A percentile compares a stretch with the other conserved stretches of the same genome.
phyloP scores from a whole-genome alignment of 768 basidiomycete genomes.

The Clitopilus passeckerianus region DNA sequence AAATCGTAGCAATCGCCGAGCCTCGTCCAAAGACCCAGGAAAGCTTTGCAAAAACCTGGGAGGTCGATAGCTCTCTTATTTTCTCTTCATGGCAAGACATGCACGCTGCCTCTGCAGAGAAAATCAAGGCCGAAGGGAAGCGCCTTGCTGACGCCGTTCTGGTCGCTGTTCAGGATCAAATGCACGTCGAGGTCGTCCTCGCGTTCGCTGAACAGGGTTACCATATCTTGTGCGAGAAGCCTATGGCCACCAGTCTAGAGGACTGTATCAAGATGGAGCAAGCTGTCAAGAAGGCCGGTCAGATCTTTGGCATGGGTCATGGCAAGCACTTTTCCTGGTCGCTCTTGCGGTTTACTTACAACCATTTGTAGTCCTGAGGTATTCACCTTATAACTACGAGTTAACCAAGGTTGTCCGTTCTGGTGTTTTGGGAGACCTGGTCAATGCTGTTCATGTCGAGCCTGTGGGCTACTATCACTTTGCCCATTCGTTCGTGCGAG shows the following conservation, averaged over 20 bases:
- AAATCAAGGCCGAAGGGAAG: slow-evolving; percentile 56
- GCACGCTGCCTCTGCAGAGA: slow-evolving; percentile 60
- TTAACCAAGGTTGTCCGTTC: slow-evolving; percentile 68
- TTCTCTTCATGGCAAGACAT: slow-evolving; percentile 74
- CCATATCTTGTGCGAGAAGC: slow-evolving; percentile 90
- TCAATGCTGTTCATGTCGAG: slow-evolving; percentile 83
- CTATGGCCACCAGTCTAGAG: slow-evolving; percentile 73
- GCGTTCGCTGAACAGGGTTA: slow-evolving; percentile 82
- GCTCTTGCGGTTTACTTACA: background rate
- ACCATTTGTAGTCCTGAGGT: slow-evolving; percentile 62
- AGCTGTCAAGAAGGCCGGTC: slow-evolving; percentile 61
- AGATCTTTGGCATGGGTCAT: slow-evolving; percentile 86
- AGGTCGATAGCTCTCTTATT: slow-evolving; percentile 62
- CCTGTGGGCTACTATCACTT: slow-evolving; percentile 88
- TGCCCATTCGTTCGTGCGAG: slow-evolving; percentile 86
- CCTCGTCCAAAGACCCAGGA: slow-evolving; percentile 64
- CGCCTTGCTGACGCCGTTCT: slow-evolving; percentile 81
- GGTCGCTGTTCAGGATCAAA: slow-evolving; percentile 74
- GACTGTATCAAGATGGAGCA: slow-evolving; percentile 75
- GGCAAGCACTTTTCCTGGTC: slow-evolving; percentile 37
- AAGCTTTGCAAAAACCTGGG: slow-evolving; percentile 50
- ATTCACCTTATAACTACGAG: slow-evolving; percentile 77
- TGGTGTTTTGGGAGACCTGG: slow-evolving; percentile 65
- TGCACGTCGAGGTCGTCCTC: slow-evolving; percentile 70
- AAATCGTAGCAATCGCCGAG: slow-evolving; percentile 82